phyloP scores from a whole-genome alignment of 257 asterid genomes.

The Pogostemon cablin region DNA sequence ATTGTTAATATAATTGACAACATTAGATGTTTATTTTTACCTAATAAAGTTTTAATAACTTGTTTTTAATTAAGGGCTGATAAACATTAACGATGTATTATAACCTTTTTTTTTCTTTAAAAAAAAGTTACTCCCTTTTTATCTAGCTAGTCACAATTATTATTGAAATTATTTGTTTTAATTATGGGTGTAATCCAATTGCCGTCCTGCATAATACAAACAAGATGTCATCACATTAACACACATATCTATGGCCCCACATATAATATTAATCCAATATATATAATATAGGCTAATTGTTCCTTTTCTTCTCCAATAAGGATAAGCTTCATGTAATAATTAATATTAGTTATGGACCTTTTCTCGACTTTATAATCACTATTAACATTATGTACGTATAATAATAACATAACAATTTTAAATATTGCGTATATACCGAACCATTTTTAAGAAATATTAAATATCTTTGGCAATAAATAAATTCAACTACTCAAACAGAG shows the following conservation, averaged over 20 bases:
- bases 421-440: too few relatives aligned
- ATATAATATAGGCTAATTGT: neutral
- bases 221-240: constrained; percentile 13
- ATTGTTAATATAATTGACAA: too few relatives aligned
- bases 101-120: too few relatives aligned
- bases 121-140: neutral
- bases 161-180: neutral
- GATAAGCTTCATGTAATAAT: constrained; percentile 26
- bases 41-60: too few relatives aligned
- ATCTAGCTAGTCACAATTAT: neutral
- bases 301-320: neutral
- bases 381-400: too few relatives aligned
- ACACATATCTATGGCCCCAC: constrained; percentile 19
- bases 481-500: constrained; percentile 3
- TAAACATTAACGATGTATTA: too few relatives aligned
- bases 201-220: constrained; percentile 33
- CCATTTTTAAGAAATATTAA: neutral
- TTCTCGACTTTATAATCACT: neutral
- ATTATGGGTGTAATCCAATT: constrained; percentile 17
- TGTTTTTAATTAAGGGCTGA: too few relatives aligned
- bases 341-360: neutral
- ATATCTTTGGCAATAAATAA: neutral
- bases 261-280: neutral
- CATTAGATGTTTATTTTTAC: too few relatives aligned
- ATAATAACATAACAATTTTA: too few relatives aligned